phyloP scores from a whole-genome alignment of 1,139 yeast genomes.

The Blastobotrys malaysiensis region DNA sequence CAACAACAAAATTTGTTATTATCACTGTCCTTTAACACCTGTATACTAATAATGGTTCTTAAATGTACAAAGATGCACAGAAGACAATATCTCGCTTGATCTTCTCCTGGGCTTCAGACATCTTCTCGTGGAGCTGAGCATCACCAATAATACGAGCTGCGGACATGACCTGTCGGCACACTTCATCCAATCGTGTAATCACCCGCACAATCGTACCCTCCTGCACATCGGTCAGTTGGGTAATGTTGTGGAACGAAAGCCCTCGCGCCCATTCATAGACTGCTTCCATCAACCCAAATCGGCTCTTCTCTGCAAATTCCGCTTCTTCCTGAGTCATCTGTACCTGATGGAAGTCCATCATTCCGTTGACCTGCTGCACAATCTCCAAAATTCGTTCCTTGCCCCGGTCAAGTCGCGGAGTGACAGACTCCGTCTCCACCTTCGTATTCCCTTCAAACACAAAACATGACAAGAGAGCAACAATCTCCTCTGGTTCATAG shows the following conservation, averaged over 20 bases:
- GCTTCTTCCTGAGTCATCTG: slow-evolving; percentile 79
- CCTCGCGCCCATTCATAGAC: slow-evolving; percentile 99
- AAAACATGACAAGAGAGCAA: slow-evolving; percentile 83
- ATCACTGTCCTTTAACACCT: not conserved
- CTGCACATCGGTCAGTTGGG: slow-evolving; percentile 81
- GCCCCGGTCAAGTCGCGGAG: slow-evolving; percentile 83
- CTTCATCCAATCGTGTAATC: slow-evolving; percentile 87
- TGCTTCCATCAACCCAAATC: slow-evolving; percentile 88
- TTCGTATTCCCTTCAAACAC: slow-evolving; percentile 84
- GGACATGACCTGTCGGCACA: slow-evolving; percentile 89
- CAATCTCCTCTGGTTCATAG: slow-evolving; percentile 93
- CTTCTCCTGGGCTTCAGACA: slow-evolving; percentile 88
- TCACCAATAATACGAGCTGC: slow-evolving; percentile 96
- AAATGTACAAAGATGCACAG: slow-evolving; percentile 89
- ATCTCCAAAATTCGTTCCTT: slow-evolving; percentile 64
- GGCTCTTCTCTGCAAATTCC: slow-evolving; percentile 70
- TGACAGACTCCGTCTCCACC: slow-evolving; percentile 51
- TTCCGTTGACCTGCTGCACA: slow-evolving; percentile 55
- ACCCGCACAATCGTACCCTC: slow-evolving; percentile 99
- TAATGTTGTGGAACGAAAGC: slow-evolving; percentile 81
- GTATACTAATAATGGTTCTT: slow-evolving; percentile 16
- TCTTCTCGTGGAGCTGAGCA: slow-evolving; percentile 75
- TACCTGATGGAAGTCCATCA: slow-evolving; percentile 65
- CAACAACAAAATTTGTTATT: not conserved
- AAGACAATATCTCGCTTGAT: slow-evolving; percentile 96